Conservation (phyloP, 306 rosid species). For the Medicago arabica region DNA sequence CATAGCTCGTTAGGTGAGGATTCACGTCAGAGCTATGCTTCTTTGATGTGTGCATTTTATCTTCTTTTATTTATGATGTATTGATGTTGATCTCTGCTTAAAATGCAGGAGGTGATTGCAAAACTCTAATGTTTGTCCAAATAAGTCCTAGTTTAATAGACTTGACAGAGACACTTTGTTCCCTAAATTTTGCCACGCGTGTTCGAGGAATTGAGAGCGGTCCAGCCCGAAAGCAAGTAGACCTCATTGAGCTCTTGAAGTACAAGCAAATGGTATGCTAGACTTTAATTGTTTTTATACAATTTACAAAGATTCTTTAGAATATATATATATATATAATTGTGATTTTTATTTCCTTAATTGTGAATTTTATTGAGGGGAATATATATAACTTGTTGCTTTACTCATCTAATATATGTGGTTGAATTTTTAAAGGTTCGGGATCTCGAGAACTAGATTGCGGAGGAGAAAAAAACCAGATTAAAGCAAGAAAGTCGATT, state of each 20-base stretch:
- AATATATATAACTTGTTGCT: not conserved
- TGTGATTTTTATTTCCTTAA: conserved; percentile 11
- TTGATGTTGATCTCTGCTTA: conserved; percentile 39
- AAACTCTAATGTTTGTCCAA: conserved; percentile 96
- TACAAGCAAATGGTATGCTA: conserved; percentile 88
- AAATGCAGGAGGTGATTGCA: conserved; percentile 93
- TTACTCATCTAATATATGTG: conserved; percentile 22
- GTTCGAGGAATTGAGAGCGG: conserved; percentile 88
- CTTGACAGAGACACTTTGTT: conserved; percentile 84
- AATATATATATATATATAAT: not conserved
- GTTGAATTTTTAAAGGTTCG: conserved; percentile 56
- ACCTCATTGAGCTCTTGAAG: conserved; percentile 74
- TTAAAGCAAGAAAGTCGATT: conserved; percentile 75
- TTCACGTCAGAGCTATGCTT: conserved; percentile 23
- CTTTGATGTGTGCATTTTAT: not conserved
- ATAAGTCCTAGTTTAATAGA: conserved; percentile 79
- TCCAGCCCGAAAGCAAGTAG: conserved; percentile 88
- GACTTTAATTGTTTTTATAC: not conserved
- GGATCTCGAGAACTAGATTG: conserved; percentile 82
- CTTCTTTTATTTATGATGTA: conserved; percentile 24
- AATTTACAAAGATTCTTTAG: not conserved
- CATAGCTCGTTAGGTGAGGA: conserved; percentile 91
- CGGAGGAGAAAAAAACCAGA: conserved; percentile 80
- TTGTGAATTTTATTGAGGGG: too few species aligned
- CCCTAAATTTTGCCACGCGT: conserved; percentile 88